Percentiles rank a stretch among this genome's conserved stretches.
Evolutionary conservation across 2,329 filamentous ascomycete genomes (phyloP).

Genomic region (Aspergillus sp.): DNA sequence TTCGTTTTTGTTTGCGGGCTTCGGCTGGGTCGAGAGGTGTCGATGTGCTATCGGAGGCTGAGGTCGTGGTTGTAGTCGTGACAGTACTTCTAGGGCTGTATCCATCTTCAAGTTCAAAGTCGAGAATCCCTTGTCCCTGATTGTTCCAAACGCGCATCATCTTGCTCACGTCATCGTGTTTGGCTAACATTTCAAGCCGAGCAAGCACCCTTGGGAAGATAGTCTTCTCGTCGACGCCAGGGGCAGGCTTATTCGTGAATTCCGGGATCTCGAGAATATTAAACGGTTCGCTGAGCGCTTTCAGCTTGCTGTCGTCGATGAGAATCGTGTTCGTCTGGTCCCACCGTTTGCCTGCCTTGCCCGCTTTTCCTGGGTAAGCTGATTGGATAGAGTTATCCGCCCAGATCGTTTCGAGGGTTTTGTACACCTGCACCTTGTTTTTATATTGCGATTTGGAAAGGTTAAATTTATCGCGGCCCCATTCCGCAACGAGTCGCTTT

Average conservation of each 20-base stretch:
- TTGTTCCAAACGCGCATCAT: constrained; percentile 32
- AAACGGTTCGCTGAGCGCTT: constrained; percentile 73
- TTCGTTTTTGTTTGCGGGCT: constrained; percentile 13
- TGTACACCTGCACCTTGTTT: constrained; percentile 77
- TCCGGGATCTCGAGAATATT: constrained; percentile 78
- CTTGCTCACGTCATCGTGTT: constrained; percentile 44
- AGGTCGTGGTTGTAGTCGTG: no score
- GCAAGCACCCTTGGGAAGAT: constrained; percentile 46
- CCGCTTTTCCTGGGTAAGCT: constrained; percentile 28
- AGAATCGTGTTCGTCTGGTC: constrained; percentile 81
- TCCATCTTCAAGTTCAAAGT: neutral
- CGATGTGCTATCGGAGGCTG: neutral
- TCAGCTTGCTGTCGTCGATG: constrained; percentile 76
- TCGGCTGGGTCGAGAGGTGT: constrained; percentile 4
- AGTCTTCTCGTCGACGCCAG: constrained; percentile 34
- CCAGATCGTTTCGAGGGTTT: constrained; percentile 73
- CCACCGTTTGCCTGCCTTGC: constrained; percentile 52
- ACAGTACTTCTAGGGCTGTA: no score
- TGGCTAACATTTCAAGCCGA: constrained; percentile 47
- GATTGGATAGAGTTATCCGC: constrained; percentile 36
- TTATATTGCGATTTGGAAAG: constrained; percentile 60
- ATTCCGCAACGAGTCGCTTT: constrained; percentile 58
- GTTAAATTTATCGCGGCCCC: constrained; percentile 71
- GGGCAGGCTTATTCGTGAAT: constrained; percentile 48
- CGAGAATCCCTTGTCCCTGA: neutral